A percentile compares a stretch with the other conserved stretches of the same genome.
phyloP scores from a whole-genome alignment of 805 yeast genomes.

The Candida chilensis region DNA sequence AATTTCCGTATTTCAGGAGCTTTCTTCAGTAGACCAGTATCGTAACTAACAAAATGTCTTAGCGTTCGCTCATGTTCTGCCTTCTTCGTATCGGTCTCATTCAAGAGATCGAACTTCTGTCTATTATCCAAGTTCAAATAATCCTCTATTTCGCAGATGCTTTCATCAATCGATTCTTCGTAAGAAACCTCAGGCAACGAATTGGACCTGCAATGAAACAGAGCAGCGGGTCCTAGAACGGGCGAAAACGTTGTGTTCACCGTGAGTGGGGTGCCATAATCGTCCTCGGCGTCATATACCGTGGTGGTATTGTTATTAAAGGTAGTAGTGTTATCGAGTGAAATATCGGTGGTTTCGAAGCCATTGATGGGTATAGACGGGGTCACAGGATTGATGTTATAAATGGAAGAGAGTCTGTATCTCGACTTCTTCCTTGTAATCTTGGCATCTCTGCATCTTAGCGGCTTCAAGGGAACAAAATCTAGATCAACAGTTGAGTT shows the following conservation, averaged over 20 bases:
- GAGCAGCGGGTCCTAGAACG: too few species aligned
- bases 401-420: constrained; percentile 25
- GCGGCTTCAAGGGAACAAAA: constrained; percentile 23
- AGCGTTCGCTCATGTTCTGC: too few species aligned
- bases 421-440: constrained; percentile 29
- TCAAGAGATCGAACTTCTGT: too few species aligned
- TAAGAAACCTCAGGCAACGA: too few species aligned
- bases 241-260: constrained; percentile 3
- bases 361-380: not conserved
- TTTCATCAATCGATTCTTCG: too few species aligned
- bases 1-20: too few species aligned
- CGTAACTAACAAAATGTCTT: constrained; percentile 1
- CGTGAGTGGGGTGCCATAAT: constrained; percentile 1
- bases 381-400: constrained; percentile 20
- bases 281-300: not conserved
- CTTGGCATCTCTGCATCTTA: constrained; percentile 20
- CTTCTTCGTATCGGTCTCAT: too few species aligned
- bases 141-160: not conserved
- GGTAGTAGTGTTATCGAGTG: not conserved
- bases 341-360: not conserved
- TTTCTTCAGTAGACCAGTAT: not conserved
- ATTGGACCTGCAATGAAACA: too few species aligned
- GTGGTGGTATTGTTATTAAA: not conserved
- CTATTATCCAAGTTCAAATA: not conserved
- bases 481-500: not conserved